A percentile compares a stretch with the other conserved stretches of the same genome.
phyloP scores from a whole-genome alignment of 495 filamentous ascomycete species.

The Terfezia claveryi region DNA sequence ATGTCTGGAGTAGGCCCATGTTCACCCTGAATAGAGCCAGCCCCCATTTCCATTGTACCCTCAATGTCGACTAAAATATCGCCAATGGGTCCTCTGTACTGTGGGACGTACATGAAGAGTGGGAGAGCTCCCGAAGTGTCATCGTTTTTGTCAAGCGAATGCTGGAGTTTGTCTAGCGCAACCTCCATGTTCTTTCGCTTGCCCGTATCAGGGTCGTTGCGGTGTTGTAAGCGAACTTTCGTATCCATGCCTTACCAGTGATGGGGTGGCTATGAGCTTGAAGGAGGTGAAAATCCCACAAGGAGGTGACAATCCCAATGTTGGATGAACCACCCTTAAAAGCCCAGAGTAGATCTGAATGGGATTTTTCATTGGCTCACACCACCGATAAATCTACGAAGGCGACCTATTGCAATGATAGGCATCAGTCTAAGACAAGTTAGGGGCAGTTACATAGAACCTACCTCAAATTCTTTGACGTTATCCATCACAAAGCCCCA shows the following conservation, averaged over 20 bases:
- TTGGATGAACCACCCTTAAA: neutral
- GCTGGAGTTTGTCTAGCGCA: neutral
- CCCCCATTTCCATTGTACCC: neutral
- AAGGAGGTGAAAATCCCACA: neutral
- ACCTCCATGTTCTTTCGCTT: no score
- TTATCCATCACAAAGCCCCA: conserved; percentile 22
- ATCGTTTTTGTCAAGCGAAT: neutral
- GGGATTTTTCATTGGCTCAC: no score
- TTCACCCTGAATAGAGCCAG: no score
- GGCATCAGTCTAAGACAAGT: no score
- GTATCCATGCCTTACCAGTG: neutral
- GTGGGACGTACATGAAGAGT: neutral
- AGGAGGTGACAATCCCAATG: neutral
- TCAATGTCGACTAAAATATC: neutral
- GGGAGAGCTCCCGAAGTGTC: neutral
- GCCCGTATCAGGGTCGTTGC: no score
- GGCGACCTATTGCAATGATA: no score
- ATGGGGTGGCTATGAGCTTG: neutral
- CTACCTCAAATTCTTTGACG: conserved; percentile 17
- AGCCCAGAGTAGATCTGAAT: neutral
- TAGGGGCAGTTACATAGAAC: no score
- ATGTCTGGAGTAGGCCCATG: neutral
- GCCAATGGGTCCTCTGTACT: neutral
- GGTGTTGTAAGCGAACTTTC: neutral
- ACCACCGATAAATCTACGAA: no score